Evolutionary conservation across 1,284 basidiomycete genomes (phyloP).

Genomic region (Blastosporella zonata): DNA sequence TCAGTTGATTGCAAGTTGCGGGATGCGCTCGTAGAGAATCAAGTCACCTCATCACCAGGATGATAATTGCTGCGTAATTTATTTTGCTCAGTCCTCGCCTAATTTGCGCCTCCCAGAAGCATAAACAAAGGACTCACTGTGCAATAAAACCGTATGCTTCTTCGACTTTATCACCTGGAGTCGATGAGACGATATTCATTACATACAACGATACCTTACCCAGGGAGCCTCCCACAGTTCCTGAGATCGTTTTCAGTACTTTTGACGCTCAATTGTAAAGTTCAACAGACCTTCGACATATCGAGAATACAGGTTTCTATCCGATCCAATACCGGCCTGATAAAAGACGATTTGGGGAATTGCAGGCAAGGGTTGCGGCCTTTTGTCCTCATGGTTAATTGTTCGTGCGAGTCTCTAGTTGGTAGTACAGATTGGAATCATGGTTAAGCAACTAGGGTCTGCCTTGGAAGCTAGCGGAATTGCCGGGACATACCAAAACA

Average conservation of each 20-base stretch:
- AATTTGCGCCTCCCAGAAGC: no score
- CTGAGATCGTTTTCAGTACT: constrained; percentile 30
- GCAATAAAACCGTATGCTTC: constrained; percentile 74
- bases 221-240: constrained; percentile 55
- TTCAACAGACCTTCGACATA: constrained; percentile 44
- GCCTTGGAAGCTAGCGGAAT: neutral
- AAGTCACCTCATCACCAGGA: constrained; percentile 62
- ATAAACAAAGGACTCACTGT: constrained; percentile 44
- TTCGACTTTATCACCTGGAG: constrained; percentile 62
- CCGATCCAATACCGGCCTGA: constrained; percentile 66
- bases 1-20: neutral
- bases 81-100: neutral
- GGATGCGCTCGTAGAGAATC: neutral
- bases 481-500: constrained; percentile 44
- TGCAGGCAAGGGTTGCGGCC: constrained; percentile 35
- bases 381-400: constrained; percentile 54
- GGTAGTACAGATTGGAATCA: constrained; percentile 1
- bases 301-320: constrained; percentile 52
- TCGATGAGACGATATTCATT: neutral
- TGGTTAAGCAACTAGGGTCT: neutral
- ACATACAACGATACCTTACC: constrained; percentile 32
- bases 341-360: constrained; percentile 69
- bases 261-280: neutral
- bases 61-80: constrained; percentile 51
- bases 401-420: constrained; percentile 53